These are phyloP conservation scores for Nymphaea thermarum DNA, from an alignment of 164 flowering plant genomes.

Conservation along the genomic window DNA sequence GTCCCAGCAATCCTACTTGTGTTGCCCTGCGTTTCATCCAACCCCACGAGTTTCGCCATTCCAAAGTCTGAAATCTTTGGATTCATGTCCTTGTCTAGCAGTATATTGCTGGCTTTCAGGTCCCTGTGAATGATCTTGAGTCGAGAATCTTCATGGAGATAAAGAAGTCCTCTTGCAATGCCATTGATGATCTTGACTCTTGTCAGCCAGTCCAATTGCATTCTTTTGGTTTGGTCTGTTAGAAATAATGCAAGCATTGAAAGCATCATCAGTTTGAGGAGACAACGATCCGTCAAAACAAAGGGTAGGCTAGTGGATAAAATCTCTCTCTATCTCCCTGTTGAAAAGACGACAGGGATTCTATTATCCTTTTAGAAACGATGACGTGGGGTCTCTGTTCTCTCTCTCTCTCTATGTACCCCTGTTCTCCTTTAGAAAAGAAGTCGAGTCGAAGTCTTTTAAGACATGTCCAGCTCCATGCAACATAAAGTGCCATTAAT, in stretches of 20 bases:
- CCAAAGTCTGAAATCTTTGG: constrained; percentile 11
- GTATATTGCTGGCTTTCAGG: constrained; percentile 20
- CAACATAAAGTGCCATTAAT: too few relatives aligned
- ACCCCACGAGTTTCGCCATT: too few relatives aligned
- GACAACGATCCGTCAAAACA: not conserved
- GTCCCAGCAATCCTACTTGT: too few relatives aligned
- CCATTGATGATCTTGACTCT: constrained; percentile 17
- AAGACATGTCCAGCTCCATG: too few relatives aligned
- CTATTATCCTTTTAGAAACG: not conserved
- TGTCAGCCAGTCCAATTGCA: constrained; percentile 15
- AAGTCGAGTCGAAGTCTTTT: too few relatives aligned
- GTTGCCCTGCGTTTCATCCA: too few relatives aligned
- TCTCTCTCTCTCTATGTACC: too few relatives aligned
- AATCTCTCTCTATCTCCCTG: not conserved
- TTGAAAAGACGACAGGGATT: not conserved
- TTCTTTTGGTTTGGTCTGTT: constrained; percentile 2
- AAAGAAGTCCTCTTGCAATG: constrained; percentile 20
- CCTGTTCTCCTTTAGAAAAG: too few relatives aligned
- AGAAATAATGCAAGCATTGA: not conserved
- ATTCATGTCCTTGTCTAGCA: constrained; percentile 17
- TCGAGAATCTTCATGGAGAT: constrained; percentile 26
- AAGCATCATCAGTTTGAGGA: not conserved
- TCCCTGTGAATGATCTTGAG: constrained; percentile 21
- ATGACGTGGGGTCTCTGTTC: too few relatives aligned
- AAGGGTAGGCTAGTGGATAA: not conserved